Percentiles rank a stretch among this genome's conserved stretches.
Evolutionary conservation across 2,329 filamentous ascomycete species (phyloP).

Genomic region (Neopestalotiopsis sp.): DNA sequence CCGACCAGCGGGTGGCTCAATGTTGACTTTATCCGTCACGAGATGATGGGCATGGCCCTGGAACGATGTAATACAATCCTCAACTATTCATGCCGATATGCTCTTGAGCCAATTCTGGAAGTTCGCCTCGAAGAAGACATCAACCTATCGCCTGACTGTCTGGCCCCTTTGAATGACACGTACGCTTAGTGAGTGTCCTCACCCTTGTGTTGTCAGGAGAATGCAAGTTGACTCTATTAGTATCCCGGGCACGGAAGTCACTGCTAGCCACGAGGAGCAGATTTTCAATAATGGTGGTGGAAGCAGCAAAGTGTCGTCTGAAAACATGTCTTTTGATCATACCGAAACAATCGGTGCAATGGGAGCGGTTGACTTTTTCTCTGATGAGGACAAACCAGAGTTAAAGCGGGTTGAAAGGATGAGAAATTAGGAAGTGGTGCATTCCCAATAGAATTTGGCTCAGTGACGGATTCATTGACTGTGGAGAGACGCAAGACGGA

Average conservation of each 20-base stretch:
- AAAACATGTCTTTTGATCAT: not conserved
- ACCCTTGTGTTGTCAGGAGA: not conserved
- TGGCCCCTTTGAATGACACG: not conserved
- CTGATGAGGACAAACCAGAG: not conserved
- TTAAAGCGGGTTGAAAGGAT: not conserved
- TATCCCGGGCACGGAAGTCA: not conserved
- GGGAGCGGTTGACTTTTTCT: not conserved
- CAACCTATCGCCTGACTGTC: not conserved
- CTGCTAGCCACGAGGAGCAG: not conserved
- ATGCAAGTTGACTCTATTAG: not conserved
- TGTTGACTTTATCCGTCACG: slow-evolving; percentile 19
- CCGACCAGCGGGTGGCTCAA: slow-evolving; percentile 17
- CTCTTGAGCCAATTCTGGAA: slow-evolving; percentile 17
- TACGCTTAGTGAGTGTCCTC: slow-evolving; percentile 8
- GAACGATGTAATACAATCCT: slow-evolving; percentile 16
- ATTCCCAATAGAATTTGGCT: too few relatives aligned
- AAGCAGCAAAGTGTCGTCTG: not conserved
- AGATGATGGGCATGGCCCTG: slow-evolving; percentile 21
- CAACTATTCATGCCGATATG: slow-evolving; percentile 16
- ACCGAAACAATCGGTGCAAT: not conserved
- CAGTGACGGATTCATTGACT: too few relatives aligned
- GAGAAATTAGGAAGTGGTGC: too few relatives aligned
- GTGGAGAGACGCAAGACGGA: too few relatives aligned
- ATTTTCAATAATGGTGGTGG: not conserved
- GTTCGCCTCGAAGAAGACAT: slow-evolving; percentile 1